Conservation (phyloP, 2,329 filamentous ascomycete genomes). For the Chaetothyriales sp. region DNA sequence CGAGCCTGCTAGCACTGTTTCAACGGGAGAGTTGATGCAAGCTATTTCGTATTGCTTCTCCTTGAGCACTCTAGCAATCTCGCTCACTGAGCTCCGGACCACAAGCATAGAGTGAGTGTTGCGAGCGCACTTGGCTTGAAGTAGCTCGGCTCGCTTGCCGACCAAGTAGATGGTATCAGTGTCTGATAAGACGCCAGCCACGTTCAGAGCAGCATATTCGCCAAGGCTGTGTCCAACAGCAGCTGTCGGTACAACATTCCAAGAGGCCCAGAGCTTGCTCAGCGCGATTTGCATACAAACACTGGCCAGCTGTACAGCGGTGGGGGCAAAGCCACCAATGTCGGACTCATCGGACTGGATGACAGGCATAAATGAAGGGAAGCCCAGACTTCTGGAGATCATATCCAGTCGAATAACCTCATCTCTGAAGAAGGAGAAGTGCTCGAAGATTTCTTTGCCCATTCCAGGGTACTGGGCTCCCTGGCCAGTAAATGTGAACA, state of each 20-base stretch:
- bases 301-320: slow-evolving; percentile 24
- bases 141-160: slow-evolving; percentile 27
- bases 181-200: slow-evolving; percentile 24
- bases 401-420: slow-evolving; percentile 21
- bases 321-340: slow-evolving; percentile 20
- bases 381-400: slow-evolving; percentile 21
- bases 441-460: slow-evolving; percentile 24
- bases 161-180: slow-evolving; percentile 27
- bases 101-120: slow-evolving; percentile 34
- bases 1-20: slow-evolving; percentile 29
- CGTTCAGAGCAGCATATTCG: slow-evolving; percentile 27
- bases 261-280: slow-evolving; percentile 22
- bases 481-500: slow-evolving; percentile 28
- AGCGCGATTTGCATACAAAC: slow-evolving; percentile 27
- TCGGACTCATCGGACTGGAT: slow-evolving; percentile 20
- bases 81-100: slow-evolving; percentile 24
- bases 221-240: slow-evolving; percentile 30
- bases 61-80: slow-evolving; percentile 16
- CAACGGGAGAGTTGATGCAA: slow-evolving; percentile 29
- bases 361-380: slow-evolving; percentile 24
- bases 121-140: slow-evolving; percentile 25
- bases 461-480: slow-evolving; percentile 25
- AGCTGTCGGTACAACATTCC: slow-evolving; percentile 24
- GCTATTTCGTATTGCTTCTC: slow-evolving; percentile 20
- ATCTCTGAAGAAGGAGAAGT: slow-evolving; percentile 19